A percentile compares a stretch with the other conserved stretches of the same genome.
Conservation (phyloP, 441 rosid species). For the Melastoma candidum region DNA sequence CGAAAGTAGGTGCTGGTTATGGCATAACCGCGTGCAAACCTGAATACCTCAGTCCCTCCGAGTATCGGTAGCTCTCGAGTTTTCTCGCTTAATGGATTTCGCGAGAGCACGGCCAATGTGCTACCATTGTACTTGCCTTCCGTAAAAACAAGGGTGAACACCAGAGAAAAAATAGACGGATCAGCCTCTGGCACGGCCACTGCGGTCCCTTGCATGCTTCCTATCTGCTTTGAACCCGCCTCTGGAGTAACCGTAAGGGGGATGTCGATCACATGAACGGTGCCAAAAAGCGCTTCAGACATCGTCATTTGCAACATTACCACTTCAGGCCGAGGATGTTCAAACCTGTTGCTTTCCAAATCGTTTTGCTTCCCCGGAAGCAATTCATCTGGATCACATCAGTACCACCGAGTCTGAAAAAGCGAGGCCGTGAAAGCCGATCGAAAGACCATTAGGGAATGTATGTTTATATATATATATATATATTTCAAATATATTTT, state of each 20-base stretch:
- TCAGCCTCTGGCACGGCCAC: neutral
- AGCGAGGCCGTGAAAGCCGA: no score
- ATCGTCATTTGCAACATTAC: no score
- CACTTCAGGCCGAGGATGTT: neutral
- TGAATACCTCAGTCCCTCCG: neutral
- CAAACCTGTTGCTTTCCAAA: no score
- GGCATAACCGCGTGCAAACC: constrained; percentile 5
- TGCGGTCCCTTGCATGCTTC: neutral
- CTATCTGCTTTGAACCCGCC: neutral
- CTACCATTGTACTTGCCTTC: constrained; percentile 3
- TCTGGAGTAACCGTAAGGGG: neutral
- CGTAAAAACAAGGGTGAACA: neutral
- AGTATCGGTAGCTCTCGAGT: neutral
- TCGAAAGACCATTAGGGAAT: no score
- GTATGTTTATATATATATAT: no score
- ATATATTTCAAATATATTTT: no score
- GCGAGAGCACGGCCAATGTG: neutral
- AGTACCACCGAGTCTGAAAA: no score
- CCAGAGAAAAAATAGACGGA: neutral
- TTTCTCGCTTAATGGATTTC: neutral
- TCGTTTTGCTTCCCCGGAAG: no score
- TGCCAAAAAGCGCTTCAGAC: neutral
- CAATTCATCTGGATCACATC: no score
- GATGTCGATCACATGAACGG: neutral
- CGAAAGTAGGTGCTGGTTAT: neutral